Evolutionary conservation across 2,329 filamentous ascomycete species (phyloP), one percentile per base, ranked within the genome.

Genomic region (Colletotrichum australisinense): DNA sequence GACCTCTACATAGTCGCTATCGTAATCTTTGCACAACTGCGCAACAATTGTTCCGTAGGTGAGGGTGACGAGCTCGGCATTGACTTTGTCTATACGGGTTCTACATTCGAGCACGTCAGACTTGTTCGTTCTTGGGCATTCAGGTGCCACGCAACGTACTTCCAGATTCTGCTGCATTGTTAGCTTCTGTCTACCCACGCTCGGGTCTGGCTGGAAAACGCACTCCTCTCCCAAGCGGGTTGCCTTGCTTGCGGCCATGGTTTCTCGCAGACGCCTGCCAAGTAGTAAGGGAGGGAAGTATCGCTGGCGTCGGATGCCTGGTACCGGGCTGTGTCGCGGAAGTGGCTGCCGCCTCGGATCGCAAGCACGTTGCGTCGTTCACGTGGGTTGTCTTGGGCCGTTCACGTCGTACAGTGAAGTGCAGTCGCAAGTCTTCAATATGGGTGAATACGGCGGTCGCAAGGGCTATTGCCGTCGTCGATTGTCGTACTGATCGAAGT

Each of bases 1-100:
- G 81, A 99, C 96, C 82, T 98, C 95, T 64, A 91, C 88, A 81
- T 99, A 99, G 85, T 98, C 95, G 79, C 91, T 92, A 78, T 98
- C 95, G 82, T 96, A 98, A 86, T 99, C 97, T 83, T 96, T 96
- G 87, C 96, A 98, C 76, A 99, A 88, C 83, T 98, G 96, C 70
- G 95, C 94, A 70, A 99, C 97, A 75, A 99, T 97, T 28, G 97
- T 98, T 80, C 97, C 97, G 83, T 99, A 99, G 38, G 97, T 99
- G 79, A 99, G 90, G 58, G 95, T 98, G 65, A 99, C 96, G 74
- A 99, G 90, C 86, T 99, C 97, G 76, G 97, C 95, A 84, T 98
- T 98, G 86, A 98, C 95, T 85, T 98, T 98, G 85, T 98, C 96
- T 80, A 98, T 93, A 80, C 95, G 93, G 73, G 94, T 97, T 86